Evolutionary conservation across 371 early-diverging fungal genomes (phyloP), one percentile per base, ranked within the genome.

Genomic region (Apophysomyces elegans): DNA sequence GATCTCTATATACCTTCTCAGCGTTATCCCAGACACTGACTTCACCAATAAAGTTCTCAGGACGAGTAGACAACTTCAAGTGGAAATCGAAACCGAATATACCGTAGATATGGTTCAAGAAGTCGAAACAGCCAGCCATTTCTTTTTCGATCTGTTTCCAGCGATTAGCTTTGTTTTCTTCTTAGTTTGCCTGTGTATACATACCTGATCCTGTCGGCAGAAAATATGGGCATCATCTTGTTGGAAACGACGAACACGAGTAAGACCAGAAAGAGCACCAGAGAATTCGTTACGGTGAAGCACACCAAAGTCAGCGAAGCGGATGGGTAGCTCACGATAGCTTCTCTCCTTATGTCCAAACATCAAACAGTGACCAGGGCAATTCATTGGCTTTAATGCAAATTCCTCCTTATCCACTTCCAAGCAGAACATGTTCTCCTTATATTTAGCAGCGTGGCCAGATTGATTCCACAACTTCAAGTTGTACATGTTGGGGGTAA

Each of bases 201-300:
- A 12, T 60, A 95, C 87, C 78, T 98, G 99, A 63, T 92, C 93
- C 36, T 85, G 71, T 36, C 87, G 85, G 84, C 99, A 98, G 84
- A 99, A 99, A 66, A 99, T 99, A 71, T 99, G 99, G 6, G 99
- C 99, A 86, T 99, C 99, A 79, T 99, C 99, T 81, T 99, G 99
- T 78, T 99, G 98, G 95, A 99, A 99, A 65, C 99, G 91, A 71
- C 99, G 91, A 13, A 99, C 99, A 71, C 99, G 91, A 12, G 99
- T 99, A 68, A 99, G 87, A 43, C 99, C 99, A 43, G 94, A 90
- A 35, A 99, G 84, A 8, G 99, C 96, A 39, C 99, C 99, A 16
- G 96, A 95, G 39, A 95, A 92, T 75, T 99, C 99, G 71, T 99
- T 99, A 69, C 99, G 89, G 78, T 99, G 99, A 59, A 99, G 83